Evolutionary conservation across 768 basidiomycete species (phyloP).

Genomic region (Goffeauzyma gilvescens): DNA sequence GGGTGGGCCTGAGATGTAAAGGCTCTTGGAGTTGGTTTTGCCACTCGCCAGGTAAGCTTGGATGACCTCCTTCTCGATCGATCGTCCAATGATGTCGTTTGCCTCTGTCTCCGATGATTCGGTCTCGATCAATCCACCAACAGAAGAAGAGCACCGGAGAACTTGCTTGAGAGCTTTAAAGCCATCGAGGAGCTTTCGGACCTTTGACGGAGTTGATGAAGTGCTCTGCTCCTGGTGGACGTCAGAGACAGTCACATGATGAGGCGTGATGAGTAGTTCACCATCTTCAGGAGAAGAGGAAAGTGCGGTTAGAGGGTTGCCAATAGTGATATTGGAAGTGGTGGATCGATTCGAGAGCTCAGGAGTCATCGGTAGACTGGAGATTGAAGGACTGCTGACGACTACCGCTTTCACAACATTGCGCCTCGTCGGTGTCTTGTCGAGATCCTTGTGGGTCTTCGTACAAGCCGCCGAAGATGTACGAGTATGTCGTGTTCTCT

Average conservation of each 20-base stretch:
- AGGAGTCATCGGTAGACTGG: conserved; percentile 3
- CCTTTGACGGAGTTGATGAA: not conserved
- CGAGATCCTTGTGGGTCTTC: not conserved
- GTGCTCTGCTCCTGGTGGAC: not conserved
- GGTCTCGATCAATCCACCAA: too few species aligned
- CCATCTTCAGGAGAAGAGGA: not conserved
- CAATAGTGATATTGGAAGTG: too few species aligned
- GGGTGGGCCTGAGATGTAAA: conserved; percentile 83
- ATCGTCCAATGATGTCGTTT: conserved; percentile 22
- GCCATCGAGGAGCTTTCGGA: conserved; percentile 2
- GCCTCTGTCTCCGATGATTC: too few species aligned
- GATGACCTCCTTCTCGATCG: conserved; percentile 20
- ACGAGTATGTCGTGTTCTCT: too few species aligned
- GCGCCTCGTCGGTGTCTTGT: not conserved
- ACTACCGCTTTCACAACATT: not conserved
- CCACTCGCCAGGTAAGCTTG: conserved; percentile 16
- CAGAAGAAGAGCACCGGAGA: conserved; percentile 21
- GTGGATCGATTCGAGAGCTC: too few species aligned
- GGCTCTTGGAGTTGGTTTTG: conserved; percentile 28
- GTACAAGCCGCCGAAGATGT: not conserved
- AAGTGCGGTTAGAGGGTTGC: too few species aligned
- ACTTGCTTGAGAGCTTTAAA: conserved; percentile 28
- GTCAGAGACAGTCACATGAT: not conserved
- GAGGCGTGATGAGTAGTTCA: conserved; percentile 1
- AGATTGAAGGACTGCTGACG: not conserved